phyloP scores from a whole-genome alignment of 805 yeast species.

The Wickerhamomyces ciferrii region DNA sequence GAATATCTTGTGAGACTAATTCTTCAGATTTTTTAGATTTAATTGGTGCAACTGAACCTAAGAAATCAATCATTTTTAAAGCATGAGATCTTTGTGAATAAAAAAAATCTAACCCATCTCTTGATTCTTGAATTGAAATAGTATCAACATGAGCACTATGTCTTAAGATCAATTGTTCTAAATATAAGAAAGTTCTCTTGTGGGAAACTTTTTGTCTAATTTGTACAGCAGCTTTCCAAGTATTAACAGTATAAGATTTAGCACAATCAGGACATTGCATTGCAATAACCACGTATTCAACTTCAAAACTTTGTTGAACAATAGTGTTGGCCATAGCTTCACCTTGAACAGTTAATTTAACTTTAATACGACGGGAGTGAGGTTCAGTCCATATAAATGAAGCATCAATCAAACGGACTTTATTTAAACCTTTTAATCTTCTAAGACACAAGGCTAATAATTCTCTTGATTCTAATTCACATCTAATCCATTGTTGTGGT shows the following conservation, averaged over 20 bases:
- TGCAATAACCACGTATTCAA: conserved; percentile 87
- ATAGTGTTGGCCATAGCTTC: conserved; percentile 91
- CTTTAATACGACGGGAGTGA: conserved; percentile 89
- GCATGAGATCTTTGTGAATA: conserved; percentile 90
- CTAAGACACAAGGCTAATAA: conserved; percentile 85
- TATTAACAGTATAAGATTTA: conserved; percentile 90
- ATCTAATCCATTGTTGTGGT: conserved; percentile 88
- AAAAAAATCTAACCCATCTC: conserved; percentile 93
- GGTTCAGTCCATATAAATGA: conserved; percentile 99
- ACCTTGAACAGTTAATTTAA: conserved; percentile 92
- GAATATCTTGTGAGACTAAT: conserved; percentile 87
- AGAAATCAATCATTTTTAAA: conserved; percentile 86
- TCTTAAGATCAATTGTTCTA: conserved; percentile 90
- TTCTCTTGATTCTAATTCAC: conserved; percentile 89
- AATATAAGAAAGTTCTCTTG: conserved; percentile 91
- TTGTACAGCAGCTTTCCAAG: conserved; percentile 98
- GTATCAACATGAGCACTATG: conserved; percentile 94
- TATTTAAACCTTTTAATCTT: conserved; percentile 80
- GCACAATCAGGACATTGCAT: conserved; percentile 99
- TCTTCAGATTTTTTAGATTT: conserved; percentile 84
- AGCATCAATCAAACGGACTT: conserved; percentile 88
- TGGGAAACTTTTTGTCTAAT: conserved; percentile 96
- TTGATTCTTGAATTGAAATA: conserved; percentile 85
- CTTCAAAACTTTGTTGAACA: conserved; percentile 91
- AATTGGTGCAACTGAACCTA: conserved; percentile 79